These are phyloP conservation scores for Isochrysis galbana DNA, from an alignment of 78 protist genomes.

Conservation along the genomic window DNA sequence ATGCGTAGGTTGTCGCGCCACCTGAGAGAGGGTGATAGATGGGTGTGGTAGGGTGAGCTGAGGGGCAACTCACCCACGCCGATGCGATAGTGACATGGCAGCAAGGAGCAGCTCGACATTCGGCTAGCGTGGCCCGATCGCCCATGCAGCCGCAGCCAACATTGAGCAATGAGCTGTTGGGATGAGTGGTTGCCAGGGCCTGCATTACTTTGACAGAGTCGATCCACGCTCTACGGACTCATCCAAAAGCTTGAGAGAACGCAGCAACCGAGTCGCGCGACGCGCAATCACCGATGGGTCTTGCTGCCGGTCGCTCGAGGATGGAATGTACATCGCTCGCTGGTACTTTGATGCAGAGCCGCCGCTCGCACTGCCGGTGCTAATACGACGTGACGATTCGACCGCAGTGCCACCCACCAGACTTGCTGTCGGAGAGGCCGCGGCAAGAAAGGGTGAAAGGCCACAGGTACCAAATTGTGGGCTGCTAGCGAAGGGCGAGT, in stretches of 20 bases:
- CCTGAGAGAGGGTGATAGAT: background rate
- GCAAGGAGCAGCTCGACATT: too few species aligned
- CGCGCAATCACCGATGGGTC: background rate
- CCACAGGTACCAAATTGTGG: background rate
- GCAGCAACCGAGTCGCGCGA: background rate
- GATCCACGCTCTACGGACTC: background rate
- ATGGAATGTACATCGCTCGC: background rate
- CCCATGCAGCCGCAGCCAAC: too few species aligned
- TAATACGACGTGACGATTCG: background rate
- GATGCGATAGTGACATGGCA: too few species aligned
- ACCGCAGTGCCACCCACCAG: background rate
- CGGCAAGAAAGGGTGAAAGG: background rate
- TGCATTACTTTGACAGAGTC: background rate
- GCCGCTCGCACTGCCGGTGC: too few species aligned
- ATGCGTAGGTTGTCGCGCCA: constrained; percentile 1
- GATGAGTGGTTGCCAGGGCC: too few species aligned
- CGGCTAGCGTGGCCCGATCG: too few species aligned
- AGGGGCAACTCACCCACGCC: too few species aligned
- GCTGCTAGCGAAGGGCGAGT: too few species aligned
- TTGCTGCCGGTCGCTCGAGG: background rate
- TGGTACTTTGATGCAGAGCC: background rate
- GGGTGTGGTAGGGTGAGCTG: too few species aligned
- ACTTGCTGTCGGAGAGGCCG: background rate
- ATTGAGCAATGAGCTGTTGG: too few species aligned
- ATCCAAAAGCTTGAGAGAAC: background rate